Base-by-base conservation (phyloP, 495 filamentous ascomycete species). In the Astrothelium macrocarpum region DNA sequence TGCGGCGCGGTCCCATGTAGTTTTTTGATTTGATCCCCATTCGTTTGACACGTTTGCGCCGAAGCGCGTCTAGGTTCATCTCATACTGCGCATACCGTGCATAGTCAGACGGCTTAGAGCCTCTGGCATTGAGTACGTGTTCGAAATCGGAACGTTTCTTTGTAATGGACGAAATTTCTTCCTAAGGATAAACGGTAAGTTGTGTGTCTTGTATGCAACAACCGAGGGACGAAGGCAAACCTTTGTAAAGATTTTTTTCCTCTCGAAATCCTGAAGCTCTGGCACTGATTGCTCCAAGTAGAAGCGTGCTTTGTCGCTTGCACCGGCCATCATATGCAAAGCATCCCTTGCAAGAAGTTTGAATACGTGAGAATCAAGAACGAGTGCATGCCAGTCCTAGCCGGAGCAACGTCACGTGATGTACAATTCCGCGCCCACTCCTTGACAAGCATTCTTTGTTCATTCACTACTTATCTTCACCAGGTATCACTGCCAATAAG, bases 281-380 rank as follows among this genome's bases (percentile, higher is more conserved):
- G 92, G 90, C 39, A 95, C 89, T 5, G 88, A 88, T 65, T 90
- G 86, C 77, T 98, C 94, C 53, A 97, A 80, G 73, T 87, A 96
- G 76, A 91, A 97, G 31, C 93, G 89, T 20, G 92, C 93, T 76
- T 96, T 97, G 72, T 98, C 95, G 65, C 87, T 89, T 46, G 90
- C 84, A 53, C 82, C 84, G 0, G 90, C 84, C 91, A 96, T 96
- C 60, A 46, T 80, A 66, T 16, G 49, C 14, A 29, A 9, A 28
- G 20, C 2, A 26, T 9, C 10, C 25, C 20, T 56, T 56, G 23
- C 9, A 1, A 9, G 25, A 26, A 12, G 16, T 56, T 25, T 9
- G 29, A 56, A 56, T 9, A 16, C 20, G 25, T 16, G 49, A 56
- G 5, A 29, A 5, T 56, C 5, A 23, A 2, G 25, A 61, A 31